These are phyloP conservation scores for Fusarium sp. DNA, from an alignment of 2,329 filamentous ascomycete genomes.

Conservation along the genomic window DNA sequence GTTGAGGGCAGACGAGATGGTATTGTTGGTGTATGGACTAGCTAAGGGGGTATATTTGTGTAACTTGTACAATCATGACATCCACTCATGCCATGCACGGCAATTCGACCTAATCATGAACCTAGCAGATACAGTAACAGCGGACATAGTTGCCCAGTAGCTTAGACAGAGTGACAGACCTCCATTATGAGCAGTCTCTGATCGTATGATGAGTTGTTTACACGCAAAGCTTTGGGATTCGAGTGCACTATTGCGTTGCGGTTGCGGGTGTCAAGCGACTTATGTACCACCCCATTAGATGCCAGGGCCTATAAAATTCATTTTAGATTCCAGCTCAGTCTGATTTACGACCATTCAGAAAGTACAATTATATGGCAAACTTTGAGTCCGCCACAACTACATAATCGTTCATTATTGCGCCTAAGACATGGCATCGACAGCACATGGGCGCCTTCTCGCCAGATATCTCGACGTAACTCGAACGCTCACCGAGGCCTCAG, in stretches of 20 bases:
- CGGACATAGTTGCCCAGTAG: background rate
- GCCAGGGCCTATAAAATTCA: conserved; percentile 7
- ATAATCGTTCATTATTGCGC: background rate
- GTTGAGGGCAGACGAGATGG: conserved; percentile 90
- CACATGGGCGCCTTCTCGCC: conserved; percentile 35
- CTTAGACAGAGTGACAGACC: too few relatives aligned
- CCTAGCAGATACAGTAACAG: too few relatives aligned
- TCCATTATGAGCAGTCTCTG: background rate
- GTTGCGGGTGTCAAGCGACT: background rate
- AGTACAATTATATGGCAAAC: background rate
- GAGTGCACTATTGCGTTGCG: background rate
- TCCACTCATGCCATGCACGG: conserved; percentile 31
- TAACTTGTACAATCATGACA: conserved; percentile 42
- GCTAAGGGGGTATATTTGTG: conserved; percentile 52
- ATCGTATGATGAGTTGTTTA: background rate
- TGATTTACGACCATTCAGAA: background rate
- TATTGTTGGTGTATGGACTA: conserved; percentile 89
- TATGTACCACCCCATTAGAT: conserved; percentile 4
- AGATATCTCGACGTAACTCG: conserved; percentile 41
- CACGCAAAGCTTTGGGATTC: too few relatives aligned
- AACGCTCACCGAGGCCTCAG: conserved; percentile 16
- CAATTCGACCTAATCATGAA: conserved; percentile 1
- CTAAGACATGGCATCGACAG: conserved; percentile 32
- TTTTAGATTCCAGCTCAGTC: conserved; percentile 2
- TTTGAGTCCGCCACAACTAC: background rate